phyloP scores from a whole-genome alignment of 176 grass and related monocot genomes.

The Rhipidocladum racemiflorum region DNA sequence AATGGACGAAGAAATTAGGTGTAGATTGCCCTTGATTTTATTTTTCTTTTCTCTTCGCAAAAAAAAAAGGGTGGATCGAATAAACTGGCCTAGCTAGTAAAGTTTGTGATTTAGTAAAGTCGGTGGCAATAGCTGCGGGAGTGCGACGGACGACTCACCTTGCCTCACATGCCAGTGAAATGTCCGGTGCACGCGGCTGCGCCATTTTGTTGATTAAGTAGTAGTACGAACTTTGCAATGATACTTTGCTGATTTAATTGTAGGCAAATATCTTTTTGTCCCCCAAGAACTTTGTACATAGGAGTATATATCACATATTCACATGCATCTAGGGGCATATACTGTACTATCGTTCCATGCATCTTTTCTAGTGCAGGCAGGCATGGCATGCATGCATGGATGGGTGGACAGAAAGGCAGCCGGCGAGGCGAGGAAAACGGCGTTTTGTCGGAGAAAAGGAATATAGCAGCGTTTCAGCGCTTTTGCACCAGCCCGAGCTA shows the following conservation, averaged over 20 bases:
- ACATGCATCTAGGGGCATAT: not conserved
- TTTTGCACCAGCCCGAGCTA: not conserved
- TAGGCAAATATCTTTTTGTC: not conserved
- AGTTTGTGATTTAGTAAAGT: not conserved
- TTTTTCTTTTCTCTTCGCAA: too few species aligned
- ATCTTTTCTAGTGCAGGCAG: not conserved
- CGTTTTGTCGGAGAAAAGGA: not conserved
- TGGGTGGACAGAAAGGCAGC: not conserved
- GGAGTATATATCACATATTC: not conserved
- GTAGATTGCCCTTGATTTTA: not conserved
- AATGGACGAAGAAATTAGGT: too few species aligned
- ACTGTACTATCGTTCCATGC: not conserved
- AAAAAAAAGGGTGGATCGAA: too few species aligned
- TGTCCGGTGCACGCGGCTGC: not conserved
- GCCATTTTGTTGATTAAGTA: too few species aligned
- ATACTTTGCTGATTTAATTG: conserved; percentile 19
- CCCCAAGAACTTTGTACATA: not conserved
- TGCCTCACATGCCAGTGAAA: not conserved
- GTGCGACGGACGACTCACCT: not conserved
- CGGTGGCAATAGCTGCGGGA: not conserved
- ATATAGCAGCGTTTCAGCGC: not conserved
- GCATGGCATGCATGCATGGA: not conserved
- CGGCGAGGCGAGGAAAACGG: not conserved
- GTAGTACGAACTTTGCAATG: not conserved
- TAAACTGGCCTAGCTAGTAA: not conserved